Evolutionary conservation across 2,329 filamentous ascomycete genomes (phyloP).

Genomic region (Neopestalotiopsis clavispora): DNA sequence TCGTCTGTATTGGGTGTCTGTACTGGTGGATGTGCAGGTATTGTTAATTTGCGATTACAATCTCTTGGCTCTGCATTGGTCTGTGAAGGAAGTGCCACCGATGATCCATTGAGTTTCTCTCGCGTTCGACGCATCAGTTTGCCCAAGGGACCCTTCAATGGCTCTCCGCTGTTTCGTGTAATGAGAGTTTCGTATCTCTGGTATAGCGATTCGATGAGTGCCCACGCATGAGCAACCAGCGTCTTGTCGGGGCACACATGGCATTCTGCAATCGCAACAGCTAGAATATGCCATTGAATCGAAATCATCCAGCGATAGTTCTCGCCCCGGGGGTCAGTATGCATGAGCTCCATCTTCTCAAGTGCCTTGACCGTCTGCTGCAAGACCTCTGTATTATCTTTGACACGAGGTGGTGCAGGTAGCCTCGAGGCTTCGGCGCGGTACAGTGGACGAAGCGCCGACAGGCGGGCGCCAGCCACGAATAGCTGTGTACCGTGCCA

Average conservation of each 20-base stretch:
- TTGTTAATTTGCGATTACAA: not conserved
- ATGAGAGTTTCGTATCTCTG: slow-evolving; percentile 20
- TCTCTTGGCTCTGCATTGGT: not conserved
- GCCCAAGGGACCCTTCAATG: slow-evolving; percentile 23
- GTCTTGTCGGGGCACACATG: slow-evolving; percentile 28
- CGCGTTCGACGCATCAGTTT: slow-evolving; percentile 21
- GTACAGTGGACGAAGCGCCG: slow-evolving; percentile 21
- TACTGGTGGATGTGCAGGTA: not conserved
- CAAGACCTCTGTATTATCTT: slow-evolving; percentile 20
- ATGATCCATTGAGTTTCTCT: not conserved
- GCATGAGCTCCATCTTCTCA: slow-evolving; percentile 32
- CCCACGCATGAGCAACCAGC: slow-evolving; percentile 29
- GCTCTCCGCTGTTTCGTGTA: slow-evolving; percentile 20
- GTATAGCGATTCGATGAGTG: slow-evolving; percentile 30
- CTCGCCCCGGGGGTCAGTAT: slow-evolving; percentile 34
- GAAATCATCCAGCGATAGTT: slow-evolving; percentile 35
- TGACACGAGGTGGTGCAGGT: not conserved
- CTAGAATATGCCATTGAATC: slow-evolving; percentile 33
- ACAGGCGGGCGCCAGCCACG: slow-evolving; percentile 26
- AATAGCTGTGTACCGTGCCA: slow-evolving; percentile 31
- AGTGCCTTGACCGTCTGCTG: slow-evolving; percentile 24
- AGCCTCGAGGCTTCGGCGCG: slow-evolving; percentile 7
- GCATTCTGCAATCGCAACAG: slow-evolving; percentile 34
- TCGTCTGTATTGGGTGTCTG: not conserved
- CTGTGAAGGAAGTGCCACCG: not conserved